Evolutionary conservation across 768 basidiomycete species (phyloP), one percentile per base, ranked within the genome.

Genomic region (Rhizopogon sp.): DNA sequence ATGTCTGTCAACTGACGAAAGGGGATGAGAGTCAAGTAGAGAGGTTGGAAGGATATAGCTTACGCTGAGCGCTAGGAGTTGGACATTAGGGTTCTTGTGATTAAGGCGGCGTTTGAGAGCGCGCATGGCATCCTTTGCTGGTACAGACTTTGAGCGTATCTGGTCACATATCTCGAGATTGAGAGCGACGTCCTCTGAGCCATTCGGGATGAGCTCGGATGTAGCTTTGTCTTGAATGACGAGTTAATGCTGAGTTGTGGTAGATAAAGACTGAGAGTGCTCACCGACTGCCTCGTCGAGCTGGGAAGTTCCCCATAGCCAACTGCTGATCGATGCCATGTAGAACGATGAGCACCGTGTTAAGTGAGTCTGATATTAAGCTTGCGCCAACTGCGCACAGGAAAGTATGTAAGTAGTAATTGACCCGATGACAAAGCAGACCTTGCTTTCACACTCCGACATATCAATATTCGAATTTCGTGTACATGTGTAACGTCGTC

Each of bases 141-240:
- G 80, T 0, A 88, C 87, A 41, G 88, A 83, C 76, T 96, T 95
- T 6, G 92, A 92, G 52, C 94, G 84, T 67, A 99, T 94, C 71
- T 95, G 88, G 72, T 99, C 97, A 60, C 93, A 93, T 77, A 98
- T 92, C 69, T 98, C 93, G 56, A 99, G 88, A 64, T 89, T 89
- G 59, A 93, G 78, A 8, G 93, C 92, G 39, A 98, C 93, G 70
- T 98, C 93, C 68, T 95, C 92, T 51, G 83, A 74, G 28, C 88
- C 89, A 45, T 83, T 79, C 39, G 93, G 91, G 52, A 93, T 72
- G 25, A 93, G 77, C 69, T 94, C 92, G 3, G 93, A 93, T 14
- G 94, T 97, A n/a, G 91, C 90, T 74, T 90, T 93, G 77, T 94
- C 93, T 96, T 35, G 16, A 56, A 50, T 5, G 35, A 35, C 9